These are phyloP conservation scores for Stemphylium beticola DNA, from an alignment of 2,329 filamentous ascomycete species.

Conservation along the genomic window DNA sequence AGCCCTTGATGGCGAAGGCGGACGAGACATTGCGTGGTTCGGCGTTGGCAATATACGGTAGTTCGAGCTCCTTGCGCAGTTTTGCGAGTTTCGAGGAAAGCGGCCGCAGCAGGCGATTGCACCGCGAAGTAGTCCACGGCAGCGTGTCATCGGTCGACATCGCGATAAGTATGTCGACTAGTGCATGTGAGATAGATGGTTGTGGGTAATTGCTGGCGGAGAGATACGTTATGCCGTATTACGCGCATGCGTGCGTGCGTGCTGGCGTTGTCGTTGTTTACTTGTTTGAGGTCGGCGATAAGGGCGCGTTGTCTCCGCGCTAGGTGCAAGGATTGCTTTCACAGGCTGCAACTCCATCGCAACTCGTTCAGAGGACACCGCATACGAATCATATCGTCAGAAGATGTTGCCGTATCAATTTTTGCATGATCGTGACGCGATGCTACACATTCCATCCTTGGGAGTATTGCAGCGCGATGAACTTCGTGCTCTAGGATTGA, in stretches of 20 bases:
- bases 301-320: conserved; percentile 7
- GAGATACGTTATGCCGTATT: conserved; percentile 12
- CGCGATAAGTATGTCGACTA: conserved; percentile 24
- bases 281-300: conserved; percentile 28
- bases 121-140: conserved; percentile 52
- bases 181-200: conserved; percentile 20
- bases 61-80: conserved; percentile 44
- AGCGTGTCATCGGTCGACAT: conserved; percentile 43
- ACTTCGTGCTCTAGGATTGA: background rate
- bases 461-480: background rate
- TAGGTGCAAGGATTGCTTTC: background rate
- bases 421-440: background rate
- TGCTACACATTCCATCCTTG: background rate
- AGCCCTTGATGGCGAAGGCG: conserved; percentile 33
- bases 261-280: conserved; percentile 21
- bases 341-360: background rate
- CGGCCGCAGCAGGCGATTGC: conserved; percentile 52
- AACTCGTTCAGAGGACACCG: background rate
- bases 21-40: conserved; percentile 32
- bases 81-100: conserved; percentile 51
- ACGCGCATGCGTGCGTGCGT: conserved; percentile 10
- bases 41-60: conserved; percentile 21
- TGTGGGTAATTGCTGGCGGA: background rate
- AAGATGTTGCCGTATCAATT: background rate
- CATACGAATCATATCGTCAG: background rate